Percentiles rank a stretch among this genome's conserved stretches.
phyloP scores from a whole-genome alignment of 192 early-diverging fungal species.

The Coemansia erecta region DNA sequence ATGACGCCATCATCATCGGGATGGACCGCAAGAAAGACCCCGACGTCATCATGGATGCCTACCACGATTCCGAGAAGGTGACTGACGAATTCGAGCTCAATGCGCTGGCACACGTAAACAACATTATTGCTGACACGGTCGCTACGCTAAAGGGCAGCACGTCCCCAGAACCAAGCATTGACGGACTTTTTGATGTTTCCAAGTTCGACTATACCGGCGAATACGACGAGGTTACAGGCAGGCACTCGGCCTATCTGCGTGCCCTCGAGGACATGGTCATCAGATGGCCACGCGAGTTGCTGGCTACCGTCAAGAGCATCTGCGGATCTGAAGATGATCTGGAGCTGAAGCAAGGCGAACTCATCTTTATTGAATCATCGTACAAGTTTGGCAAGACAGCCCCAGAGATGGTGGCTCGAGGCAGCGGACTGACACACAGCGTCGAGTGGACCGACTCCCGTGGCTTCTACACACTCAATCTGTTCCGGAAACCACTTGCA shows the following conservation, averaged over 20 bases:
- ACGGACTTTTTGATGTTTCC: constrained; percentile 56
- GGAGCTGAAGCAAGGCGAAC: constrained; percentile 65
- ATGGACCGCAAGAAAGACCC: constrained; percentile 81
- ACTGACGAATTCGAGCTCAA: constrained; percentile 86
- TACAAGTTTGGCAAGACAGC: constrained; percentile 76
- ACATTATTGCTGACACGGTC: constrained; percentile 56
- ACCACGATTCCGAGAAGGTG: constrained; percentile 77
- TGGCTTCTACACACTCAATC: constrained; percentile 57
- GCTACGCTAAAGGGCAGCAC: background rate
- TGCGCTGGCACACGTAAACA: constrained; percentile 74
- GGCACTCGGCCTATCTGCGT: constrained; percentile 79
- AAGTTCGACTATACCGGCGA: constrained; percentile 71
- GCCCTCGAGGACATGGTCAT: constrained; percentile 56
- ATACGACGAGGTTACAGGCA: constrained; percentile 70
- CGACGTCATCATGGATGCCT: constrained; percentile 69
- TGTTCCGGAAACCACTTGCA: constrained; percentile 55
- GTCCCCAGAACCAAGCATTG: background rate
- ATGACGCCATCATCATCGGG: constrained; percentile 80
- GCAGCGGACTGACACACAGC: constrained; percentile 46
- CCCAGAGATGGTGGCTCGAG: constrained; percentile 52
- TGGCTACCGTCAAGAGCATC: constrained; percentile 14
- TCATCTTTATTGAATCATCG: constrained; percentile 86
- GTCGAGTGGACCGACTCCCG: constrained; percentile 58
- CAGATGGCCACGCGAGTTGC: constrained; percentile 40
- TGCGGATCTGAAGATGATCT: constrained; percentile 31